Percentiles rank a stretch among this genome's conserved stretches.
Conservation (phyloP, 257 asterid species). For the Misopates orontium region DNA sequence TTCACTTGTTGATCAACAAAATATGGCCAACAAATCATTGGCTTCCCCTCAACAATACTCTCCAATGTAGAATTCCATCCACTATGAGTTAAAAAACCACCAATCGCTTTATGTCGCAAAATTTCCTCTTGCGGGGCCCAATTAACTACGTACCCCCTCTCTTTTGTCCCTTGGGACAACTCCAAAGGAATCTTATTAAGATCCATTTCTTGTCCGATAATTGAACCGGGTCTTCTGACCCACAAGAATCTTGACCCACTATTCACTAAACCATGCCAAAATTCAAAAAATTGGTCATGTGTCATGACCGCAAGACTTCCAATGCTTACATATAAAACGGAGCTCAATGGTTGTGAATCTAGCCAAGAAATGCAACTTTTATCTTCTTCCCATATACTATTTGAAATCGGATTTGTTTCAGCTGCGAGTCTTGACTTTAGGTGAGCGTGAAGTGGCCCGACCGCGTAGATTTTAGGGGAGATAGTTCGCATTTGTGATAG, state of each 20-base stretch:
- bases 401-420: constrained; percentile 12
- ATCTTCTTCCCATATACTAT: constrained; percentile 57
- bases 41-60: constrained; percentile 40
- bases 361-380: constrained; percentile 57
- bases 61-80: constrained; percentile 57
- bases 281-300: constrained; percentile 39
- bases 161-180: constrained; percentile 27
- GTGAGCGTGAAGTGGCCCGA: constrained; percentile 72
- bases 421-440: constrained; percentile 25
- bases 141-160: constrained; percentile 39
- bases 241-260: constrained; percentile 60
- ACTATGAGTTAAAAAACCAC: constrained; percentile 44
- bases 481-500: constrained; percentile 38
- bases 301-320: constrained; percentile 50
- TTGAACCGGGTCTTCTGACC: constrained; percentile 53
- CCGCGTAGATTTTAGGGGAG: constrained; percentile 49
- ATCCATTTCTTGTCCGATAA: constrained; percentile 18
- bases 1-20: constrained; percentile 48
- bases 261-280: constrained; percentile 57
- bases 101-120: constrained; percentile 38
- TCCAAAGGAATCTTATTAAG: constrained; percentile 29
- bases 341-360: constrained; percentile 42
- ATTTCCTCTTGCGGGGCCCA: constrained; percentile 55
- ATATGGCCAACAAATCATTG: constrained; percentile 57
- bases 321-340: constrained; percentile 60